Evolutionary conservation across 2,329 filamentous ascomycete genomes (phyloP), one percentile per base, ranked within the genome.

Genomic region (Coniella vitis): DNA sequence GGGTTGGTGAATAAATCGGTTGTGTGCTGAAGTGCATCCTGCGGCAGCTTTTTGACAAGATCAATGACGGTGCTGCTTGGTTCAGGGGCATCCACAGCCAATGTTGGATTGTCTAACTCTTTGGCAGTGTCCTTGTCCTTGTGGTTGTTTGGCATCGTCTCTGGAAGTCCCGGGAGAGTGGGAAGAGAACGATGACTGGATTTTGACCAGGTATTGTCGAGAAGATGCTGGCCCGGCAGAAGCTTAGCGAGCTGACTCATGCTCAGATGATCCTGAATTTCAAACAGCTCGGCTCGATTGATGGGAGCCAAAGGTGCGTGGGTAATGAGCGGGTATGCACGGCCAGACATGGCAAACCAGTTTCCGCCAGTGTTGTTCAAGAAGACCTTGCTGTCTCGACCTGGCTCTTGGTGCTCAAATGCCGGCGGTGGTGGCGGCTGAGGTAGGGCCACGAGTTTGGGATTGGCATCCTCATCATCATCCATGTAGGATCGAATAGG

Each of bases 281-380:
- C 67, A 63, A 65, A 68, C 65, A 73, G 82, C 22, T 70, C 70
- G 7, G 65, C 61, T 12, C 59, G 66, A 56, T 69, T 69, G 38
- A 73, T 69, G 54, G 66, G 69, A 19, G 70, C 78, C 2, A 62
- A 55, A 0, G 75, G 74, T 0, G 75, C 83, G 46, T 88, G 80
- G 19, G 90, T 84, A 22, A 95, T 88, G 9, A 91, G 76, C 3
- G 93, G 93, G 58, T 96, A 97, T 8, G 82, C 82, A 36, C 75
- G 76, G 50, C 94, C 91, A 1, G 91, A 96, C 68, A 97, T 77
- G 29, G 90, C 93, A 65, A 91, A 98, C 90, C 91, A 97, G 53
- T 87, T 86, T 25, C 90, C 91, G n/a, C 75, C 72, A 2, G 90
- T 96, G 57, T 84, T 85, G 63, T 96, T 95, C 51, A 97, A 76